Evolutionary conservation across 495 filamentous ascomycete species (phyloP).

Genomic region (Aspergillus cavernicola): DNA sequence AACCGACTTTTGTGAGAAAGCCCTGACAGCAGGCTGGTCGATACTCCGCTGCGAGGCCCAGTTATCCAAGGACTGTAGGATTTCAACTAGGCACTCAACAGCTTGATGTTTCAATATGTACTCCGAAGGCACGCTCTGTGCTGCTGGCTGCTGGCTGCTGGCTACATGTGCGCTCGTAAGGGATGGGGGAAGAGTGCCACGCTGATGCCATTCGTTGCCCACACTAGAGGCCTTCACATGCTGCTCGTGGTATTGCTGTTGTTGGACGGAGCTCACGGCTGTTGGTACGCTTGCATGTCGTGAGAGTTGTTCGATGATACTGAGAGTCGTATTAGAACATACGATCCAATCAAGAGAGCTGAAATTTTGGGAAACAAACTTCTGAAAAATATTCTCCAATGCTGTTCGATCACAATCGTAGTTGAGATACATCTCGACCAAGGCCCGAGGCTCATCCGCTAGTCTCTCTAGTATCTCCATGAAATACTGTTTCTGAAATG

Average conservation of each 20-base stretch:
- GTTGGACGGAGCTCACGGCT: slow-evolving; percentile 66
- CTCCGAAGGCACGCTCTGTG: slow-evolving; percentile 70
- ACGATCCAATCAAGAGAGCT: not conserved
- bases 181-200: slow-evolving; percentile 78
- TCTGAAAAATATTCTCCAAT: slow-evolving; percentile 95
- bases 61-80: slow-evolving; percentile 82
- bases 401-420: slow-evolving; percentile 94
- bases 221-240: slow-evolving; percentile 55
- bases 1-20: slow-evolving; percentile 58
- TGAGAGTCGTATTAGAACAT: slow-evolving; percentile 19
- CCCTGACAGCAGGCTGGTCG: slow-evolving; percentile 51
- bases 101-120: slow-evolving; percentile 85
- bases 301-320: slow-evolving; percentile 87
- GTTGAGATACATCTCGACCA: slow-evolving; percentile 97
- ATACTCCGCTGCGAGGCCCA: slow-evolving; percentile 81
- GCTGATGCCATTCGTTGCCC: slow-evolving; percentile 74
- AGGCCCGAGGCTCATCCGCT: slow-evolving; percentile 75
- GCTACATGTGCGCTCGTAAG: slow-evolving; percentile 73
- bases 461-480: slow-evolving; percentile 81
- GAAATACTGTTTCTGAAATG: slow-evolving; percentile 88
- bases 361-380: slow-evolving; percentile 27
- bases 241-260: slow-evolving; percentile 80
- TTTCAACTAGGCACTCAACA: slow-evolving; percentile 82
- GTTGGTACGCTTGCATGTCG: slow-evolving; percentile 74
- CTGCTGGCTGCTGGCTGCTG: slow-evolving; percentile 37